These are phyloP conservation scores for Kazachstania martiniae DNA, from an alignment of 805 yeast species.

Conservation along the genomic window DNA sequence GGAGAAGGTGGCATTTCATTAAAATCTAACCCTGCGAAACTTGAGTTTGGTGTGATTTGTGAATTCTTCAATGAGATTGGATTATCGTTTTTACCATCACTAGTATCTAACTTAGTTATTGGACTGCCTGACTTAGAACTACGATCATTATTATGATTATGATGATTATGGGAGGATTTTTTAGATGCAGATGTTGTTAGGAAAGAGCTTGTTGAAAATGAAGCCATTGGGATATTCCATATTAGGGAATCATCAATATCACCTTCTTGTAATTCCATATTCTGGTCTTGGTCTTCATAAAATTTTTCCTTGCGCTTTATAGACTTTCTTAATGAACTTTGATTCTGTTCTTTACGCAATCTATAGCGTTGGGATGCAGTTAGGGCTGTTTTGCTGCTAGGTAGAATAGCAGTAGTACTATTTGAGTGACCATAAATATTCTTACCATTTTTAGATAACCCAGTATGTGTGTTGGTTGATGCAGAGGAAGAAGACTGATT, in stretches of 20 bases:
- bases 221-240: slow-evolving; percentile 45
- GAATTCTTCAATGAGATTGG: slow-evolving; percentile 1
- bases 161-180: background rate
- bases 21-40: slow-evolving; percentile 21
- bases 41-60: slow-evolving; percentile 8
- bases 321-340: slow-evolving; percentile 24
- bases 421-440: slow-evolving; percentile 6
- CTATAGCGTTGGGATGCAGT: slow-evolving; percentile 36
- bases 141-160: background rate
- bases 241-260: slow-evolving; percentile 34
- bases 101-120: background rate
- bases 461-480: background rate
- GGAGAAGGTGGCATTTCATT: slow-evolving; percentile 37
- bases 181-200: slow-evolving; percentile 4
- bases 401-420: slow-evolving; percentile 9
- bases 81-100: background rate
- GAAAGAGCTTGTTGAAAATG: slow-evolving; percentile 24
- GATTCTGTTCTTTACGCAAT: slow-evolving; percentile 30
- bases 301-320: slow-evolving; percentile 29
- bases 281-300: slow-evolving; percentile 28
- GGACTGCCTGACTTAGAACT: slow-evolving; percentile 1
- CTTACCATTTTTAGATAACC: background rate
- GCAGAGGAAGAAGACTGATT: slow-evolving; percentile 2
- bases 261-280: slow-evolving; percentile 12
- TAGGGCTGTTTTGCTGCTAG: slow-evolving; percentile 10